Evolutionary conservation across 331 rosid genomes (phyloP), one percentile per base, ranked within the genome.

Genomic region (Telfairia occidentalis): DNA sequence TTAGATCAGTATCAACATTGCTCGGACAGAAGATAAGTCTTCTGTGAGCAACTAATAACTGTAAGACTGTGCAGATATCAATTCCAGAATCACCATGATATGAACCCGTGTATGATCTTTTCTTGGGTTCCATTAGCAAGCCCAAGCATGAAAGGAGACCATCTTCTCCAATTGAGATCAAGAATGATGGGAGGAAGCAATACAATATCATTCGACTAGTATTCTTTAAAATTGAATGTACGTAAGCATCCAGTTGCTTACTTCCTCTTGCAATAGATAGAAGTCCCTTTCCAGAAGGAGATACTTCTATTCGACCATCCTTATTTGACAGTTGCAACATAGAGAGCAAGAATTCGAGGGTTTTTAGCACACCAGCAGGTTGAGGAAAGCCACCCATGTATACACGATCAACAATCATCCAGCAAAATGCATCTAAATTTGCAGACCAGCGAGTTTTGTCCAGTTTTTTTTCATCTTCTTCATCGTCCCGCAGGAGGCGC

Each of bases 311-410:
- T 76, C 91, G 91, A 69, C 99, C 99, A 81, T 92, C 97, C 87
- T 96, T 96, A 82, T 96, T 96, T 80, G 93, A 91, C 86, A 96
- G 81, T 81, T 96, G 99, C 85, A 96, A 78, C 99, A 96, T 96
- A 77, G 99, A 96, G 74, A 96, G 82, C 82, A 96, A 83, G 86
- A 96, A 96, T 81, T 96, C 99, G 1, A 96, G 92, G 61, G 97
- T 87, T 90, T 88, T 96, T 73, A 96, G 81, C 63, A 92, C 89
- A 40, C 89, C 91, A 54, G 90, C 82, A 53, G 97, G 94, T 75
- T 92, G 97, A 81, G 99, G 97, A 78, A 96, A 92, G 79, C 96
- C 97, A 78, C 99, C 99, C 97, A 92, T 90, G 81, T 96, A 92
- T 28, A 90, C 97, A 38, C 97, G 97, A 75, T 96, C 99, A 76